phyloP scores from a whole-genome alignment of 805 yeast genomes.

The Millerozyma miso region DNA sequence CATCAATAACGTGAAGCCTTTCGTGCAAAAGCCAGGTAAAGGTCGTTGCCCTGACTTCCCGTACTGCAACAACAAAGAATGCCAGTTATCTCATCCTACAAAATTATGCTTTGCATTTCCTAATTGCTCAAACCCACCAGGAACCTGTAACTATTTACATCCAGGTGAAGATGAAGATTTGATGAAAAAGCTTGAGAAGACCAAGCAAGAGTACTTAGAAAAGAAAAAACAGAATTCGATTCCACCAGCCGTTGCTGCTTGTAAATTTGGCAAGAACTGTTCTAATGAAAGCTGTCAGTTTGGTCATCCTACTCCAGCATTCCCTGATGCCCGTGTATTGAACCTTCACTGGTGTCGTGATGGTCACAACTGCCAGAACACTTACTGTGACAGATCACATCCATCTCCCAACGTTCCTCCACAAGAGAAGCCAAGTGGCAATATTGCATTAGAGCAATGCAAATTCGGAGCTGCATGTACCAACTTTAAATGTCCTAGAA shows the following conservation, averaged over 20 bases:
- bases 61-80: constrained; percentile 62
- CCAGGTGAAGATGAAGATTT: constrained; percentile 80
- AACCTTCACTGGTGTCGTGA: constrained; percentile 73
- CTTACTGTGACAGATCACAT: constrained; percentile 69
- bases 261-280: constrained; percentile 76
- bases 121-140: constrained; percentile 72
- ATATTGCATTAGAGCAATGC: constrained; percentile 66
- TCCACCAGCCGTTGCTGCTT: constrained; percentile 48
- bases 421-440: constrained; percentile 8
- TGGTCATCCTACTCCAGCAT: constrained; percentile 90
- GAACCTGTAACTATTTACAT: constrained; percentile 79
- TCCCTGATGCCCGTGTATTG: constrained; percentile 64
- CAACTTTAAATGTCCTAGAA: constrained; percentile 70
- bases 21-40: constrained; percentile 47
- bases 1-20: constrained; percentile 21
- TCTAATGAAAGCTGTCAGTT: constrained; percentile 77
- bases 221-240: constrained; percentile 36
- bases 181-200: constrained; percentile 62
- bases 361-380: constrained; percentile 60
- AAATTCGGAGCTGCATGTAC: constrained; percentile 75
- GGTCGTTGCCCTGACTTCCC: constrained; percentile 73
- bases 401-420: constrained; percentile 57
- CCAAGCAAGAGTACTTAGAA: constrained; percentile 48
- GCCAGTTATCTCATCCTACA: constrained; percentile 78
- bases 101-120: constrained; percentile 71